phyloP scores from a whole-genome alignment of 345 rosid species.

The Mangifera indica region DNA sequence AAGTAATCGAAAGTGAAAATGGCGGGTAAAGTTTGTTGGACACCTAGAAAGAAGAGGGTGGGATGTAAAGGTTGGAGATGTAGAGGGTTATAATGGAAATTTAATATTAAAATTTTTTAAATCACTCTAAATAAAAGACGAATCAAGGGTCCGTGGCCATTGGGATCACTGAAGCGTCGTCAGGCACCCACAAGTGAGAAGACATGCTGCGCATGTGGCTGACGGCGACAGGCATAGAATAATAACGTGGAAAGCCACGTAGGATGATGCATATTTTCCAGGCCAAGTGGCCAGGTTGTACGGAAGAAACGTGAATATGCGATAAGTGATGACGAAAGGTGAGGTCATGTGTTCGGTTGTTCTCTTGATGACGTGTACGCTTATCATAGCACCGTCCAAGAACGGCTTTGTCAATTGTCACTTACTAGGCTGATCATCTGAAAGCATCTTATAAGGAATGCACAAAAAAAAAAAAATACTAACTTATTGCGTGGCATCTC shows the following conservation, averaged over 20 bases:
- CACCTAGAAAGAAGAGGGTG: no score
- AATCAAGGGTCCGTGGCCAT: neutral
- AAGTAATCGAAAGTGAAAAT: no score
- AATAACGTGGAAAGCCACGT: constrained; percentile 2
- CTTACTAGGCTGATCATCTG: neutral
- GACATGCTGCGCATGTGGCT: constrained; percentile 14
- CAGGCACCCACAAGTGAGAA: neutral
- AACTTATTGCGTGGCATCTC: neutral
- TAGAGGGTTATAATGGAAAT: no score
- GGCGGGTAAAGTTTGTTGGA: no score
- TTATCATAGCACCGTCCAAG: constrained; percentile 19
- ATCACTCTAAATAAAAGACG: no score
- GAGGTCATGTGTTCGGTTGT: neutral
- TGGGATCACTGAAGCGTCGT: neutral
- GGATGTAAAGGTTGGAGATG: no score
- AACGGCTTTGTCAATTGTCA: constrained; percentile 21
- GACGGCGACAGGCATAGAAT: constrained; percentile 1
- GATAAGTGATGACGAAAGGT: neutral
- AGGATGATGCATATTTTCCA: constrained; percentile 17
- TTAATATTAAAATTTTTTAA: no score
- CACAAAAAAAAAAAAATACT: no score
- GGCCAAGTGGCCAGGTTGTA: constrained; percentile 14
- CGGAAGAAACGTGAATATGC: neutral
- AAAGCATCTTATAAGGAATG: neutral
- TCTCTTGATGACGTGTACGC: constrained; percentile 25